These are phyloP conservation scores for Quercus wislizeni DNA, from an alignment of 306 rosid species.

Conservation along the genomic window DNA sequence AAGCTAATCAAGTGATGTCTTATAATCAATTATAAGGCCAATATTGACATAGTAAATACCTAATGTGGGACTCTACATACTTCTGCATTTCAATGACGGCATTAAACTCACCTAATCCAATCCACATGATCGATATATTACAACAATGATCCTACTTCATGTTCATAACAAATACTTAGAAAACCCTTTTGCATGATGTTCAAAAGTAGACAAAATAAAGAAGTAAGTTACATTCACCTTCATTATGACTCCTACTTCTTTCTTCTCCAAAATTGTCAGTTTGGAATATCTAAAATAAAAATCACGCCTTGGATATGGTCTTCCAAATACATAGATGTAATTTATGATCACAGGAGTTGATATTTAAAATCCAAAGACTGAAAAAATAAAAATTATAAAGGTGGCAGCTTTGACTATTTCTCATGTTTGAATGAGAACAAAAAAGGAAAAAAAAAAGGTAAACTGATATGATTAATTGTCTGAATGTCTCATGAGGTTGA, in stretches of 20 bases:
- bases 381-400: not conserved
- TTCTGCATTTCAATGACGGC: too few species aligned
- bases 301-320: not conserved
- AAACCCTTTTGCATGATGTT: not conserved
- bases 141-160: not conserved
- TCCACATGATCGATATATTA: too few species aligned
- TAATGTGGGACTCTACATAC: too few species aligned
- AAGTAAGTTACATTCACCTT: not conserved
- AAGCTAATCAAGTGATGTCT: too few species aligned
- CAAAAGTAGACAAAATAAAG: not conserved
- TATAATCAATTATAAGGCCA: too few species aligned
- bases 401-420: slow-evolving; percentile 15
- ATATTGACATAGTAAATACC: too few species aligned
- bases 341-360: slow-evolving; percentile 2
- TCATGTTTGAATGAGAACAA: not conserved
- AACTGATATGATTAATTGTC: not conserved
- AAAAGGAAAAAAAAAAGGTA: not conserved
- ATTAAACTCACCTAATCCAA: too few species aligned
- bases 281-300: not conserved
- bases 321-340: not conserved
- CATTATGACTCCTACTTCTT: not conserved
- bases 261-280: not conserved
- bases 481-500: not conserved
- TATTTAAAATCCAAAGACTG: not conserved
- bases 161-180: not conserved